Conservation (phyloP, 2,329 filamentous ascomycete species). For the Alternaria ethzedia region DNA sequence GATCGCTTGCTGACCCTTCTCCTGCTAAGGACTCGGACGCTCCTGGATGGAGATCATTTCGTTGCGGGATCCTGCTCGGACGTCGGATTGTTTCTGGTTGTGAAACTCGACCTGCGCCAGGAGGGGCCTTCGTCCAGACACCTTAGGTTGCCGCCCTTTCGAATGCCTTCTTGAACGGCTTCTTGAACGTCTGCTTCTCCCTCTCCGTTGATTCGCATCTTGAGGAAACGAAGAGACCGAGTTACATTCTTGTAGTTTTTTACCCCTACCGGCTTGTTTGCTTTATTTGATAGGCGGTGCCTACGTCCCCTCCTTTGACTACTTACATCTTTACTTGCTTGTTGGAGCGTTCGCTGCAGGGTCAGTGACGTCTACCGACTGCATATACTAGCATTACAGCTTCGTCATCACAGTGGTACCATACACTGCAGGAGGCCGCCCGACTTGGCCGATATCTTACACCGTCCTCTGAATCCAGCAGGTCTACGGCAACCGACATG, state of each 20-base stretch:
- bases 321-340: conserved; percentile 4
- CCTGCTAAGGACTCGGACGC: not conserved
- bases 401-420: conserved; percentile 17
- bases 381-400: conserved; percentile 3
- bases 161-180: conserved; percentile 24
- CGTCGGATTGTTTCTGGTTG: conserved; percentile 25
- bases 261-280: not conserved
- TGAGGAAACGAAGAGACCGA: not conserved
- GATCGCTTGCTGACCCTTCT: not conserved
- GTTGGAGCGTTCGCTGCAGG: conserved; percentile 20
- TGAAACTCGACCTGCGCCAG: conserved; percentile 36
- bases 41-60: conserved; percentile 38
- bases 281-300: conserved; percentile 19
- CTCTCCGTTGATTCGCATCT: not conserved
- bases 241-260: conserved; percentile 5
- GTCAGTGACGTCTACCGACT: conserved; percentile 19
- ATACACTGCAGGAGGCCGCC: conserved; percentile 16
- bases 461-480: not conserved
- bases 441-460: conserved; percentile 8
- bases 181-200: not conserved
- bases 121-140: conserved; percentile 2
- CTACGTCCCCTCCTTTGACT: conserved; percentile 25
- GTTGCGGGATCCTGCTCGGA: conserved; percentile 6
- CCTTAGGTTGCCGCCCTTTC: conserved; percentile 18
- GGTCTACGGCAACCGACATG: conserved; percentile 32